Conservation (phyloP, 2,329 filamentous ascomycete species). For the Lizonia empirigonia region DNA sequence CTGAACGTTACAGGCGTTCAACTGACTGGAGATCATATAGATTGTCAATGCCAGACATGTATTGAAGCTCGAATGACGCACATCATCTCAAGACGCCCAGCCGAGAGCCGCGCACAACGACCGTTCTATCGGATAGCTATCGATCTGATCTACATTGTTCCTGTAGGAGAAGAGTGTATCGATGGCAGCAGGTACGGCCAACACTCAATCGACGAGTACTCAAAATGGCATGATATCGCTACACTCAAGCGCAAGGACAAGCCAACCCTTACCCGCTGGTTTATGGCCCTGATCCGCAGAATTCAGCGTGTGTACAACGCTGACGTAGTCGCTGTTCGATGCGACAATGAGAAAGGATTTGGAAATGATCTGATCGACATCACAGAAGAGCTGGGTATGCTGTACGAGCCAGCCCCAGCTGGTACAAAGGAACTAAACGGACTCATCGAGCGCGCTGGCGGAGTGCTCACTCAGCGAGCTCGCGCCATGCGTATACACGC, state of each 20-base stretch:
- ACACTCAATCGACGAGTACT: background rate
- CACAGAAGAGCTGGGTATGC: background rate
- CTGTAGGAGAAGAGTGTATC: background rate
- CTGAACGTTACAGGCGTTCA: background rate
- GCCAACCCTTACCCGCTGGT: background rate
- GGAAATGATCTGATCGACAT: background rate
- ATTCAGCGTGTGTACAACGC: background rate
- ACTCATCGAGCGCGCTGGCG: background rate
- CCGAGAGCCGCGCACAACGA: background rate
- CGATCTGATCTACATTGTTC: background rate
- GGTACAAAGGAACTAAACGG: background rate
- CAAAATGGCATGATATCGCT: background rate
- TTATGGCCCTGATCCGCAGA: background rate
- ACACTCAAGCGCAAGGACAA: background rate
- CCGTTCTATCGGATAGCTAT: background rate
- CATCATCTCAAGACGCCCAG: background rate
- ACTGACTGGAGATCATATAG: background rate
- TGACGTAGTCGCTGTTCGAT: background rate
- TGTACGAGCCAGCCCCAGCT: background rate
- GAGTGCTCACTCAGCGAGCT: background rate
- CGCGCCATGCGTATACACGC: background rate
- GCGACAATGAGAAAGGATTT: background rate
- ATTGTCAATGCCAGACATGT: background rate
- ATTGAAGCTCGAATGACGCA: background rate
- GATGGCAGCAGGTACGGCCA: background rate